Evolutionary conservation across 2,329 filamentous ascomycete species (phyloP), one percentile per base, ranked within the genome.

Genomic region (Zalaria sp.): DNA sequence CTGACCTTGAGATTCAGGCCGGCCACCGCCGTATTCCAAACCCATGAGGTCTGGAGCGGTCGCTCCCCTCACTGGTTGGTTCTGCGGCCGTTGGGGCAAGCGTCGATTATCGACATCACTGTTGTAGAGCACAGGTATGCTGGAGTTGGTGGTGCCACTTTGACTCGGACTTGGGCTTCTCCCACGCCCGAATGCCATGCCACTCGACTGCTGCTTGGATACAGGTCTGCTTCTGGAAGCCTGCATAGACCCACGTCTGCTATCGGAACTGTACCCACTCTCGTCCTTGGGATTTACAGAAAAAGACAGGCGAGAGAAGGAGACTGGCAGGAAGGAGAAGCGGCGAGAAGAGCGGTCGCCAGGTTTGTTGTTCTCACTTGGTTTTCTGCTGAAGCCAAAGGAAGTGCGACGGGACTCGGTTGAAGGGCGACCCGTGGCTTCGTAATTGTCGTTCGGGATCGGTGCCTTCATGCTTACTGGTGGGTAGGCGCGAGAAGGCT

Each of bases 391-490:
- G 51, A 72, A 71, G 38, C 62, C 62, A 51, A 71, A 71, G 4
- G 67, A 71, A 6, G 67, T 64, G 35, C 68, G 61, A 36, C 60
- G 61, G 3, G 65, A 68, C 28, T 72, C 69, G 34, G 57, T 66
- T n/a, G 67, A 71, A 29, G 61, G 62, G 36, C 68, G 57, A 25
- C 64, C 59, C 37, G 64, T 66, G 54, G 69, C 61, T 71, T 77
- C 62, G 34, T 77, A 75, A 27, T 48, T 46, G 28, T 44, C 46
- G 38, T 72, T 71, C 4, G 75, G 67, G 60, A 82, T 75, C 2
- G 77, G 69, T 47, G 81, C 81, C 47, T 81, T 76, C 86, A 95
- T 93, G 65, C 87, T 94, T 38, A 89, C 83, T 3, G 89, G 89
- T 43, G 89, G 89, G 55, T 95, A 93, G 48, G 75, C 80, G 57